phyloP scores from a whole-genome alignment of 1,284 basidiomycete genomes.

The Irpex sp. region DNA sequence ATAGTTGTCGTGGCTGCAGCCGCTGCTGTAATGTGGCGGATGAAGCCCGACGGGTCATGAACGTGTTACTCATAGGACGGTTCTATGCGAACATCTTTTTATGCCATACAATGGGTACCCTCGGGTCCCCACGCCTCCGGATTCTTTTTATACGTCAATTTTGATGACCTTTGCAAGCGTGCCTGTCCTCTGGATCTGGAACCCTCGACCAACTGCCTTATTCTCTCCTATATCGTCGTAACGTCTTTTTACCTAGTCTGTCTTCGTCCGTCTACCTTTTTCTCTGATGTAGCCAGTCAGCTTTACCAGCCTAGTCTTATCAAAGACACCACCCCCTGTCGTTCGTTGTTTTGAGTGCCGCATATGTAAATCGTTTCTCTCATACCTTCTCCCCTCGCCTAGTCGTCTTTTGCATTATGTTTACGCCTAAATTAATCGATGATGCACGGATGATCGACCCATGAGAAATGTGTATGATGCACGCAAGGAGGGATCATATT shows the following conservation, averaged over 20 bases:
- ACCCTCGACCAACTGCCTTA: background rate
- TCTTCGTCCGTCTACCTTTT: background rate
- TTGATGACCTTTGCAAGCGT: background rate
- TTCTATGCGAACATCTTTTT: constrained; percentile 2
- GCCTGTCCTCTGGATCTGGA: background rate
- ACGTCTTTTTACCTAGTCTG: background rate
- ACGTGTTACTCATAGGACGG: background rate
- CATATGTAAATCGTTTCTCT: constrained; percentile 9
- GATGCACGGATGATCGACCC: background rate
- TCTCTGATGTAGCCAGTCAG: background rate
- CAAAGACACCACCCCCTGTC: background rate
- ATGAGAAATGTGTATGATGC: background rate
- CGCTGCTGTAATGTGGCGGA: constrained; percentile 65
- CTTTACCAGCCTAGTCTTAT: constrained; percentile 5
- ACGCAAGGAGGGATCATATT: background rate
- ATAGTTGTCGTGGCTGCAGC: constrained; percentile 58
- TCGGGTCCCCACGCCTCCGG: background rate
- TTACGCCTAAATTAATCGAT: constrained; percentile 3
- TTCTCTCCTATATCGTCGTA: constrained; percentile 3
- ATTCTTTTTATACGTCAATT: background rate
- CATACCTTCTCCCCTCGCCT: background rate
- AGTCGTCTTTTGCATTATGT: background rate
- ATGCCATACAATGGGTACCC: background rate
- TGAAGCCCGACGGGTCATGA: constrained; percentile 41
- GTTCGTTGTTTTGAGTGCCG: constrained; percentile 10